Evolutionary conservation across 192 early-diverging fungal species (phyloP), one percentile per base, ranked within the genome.

Genomic region (Cetraspora pellucida): DNA sequence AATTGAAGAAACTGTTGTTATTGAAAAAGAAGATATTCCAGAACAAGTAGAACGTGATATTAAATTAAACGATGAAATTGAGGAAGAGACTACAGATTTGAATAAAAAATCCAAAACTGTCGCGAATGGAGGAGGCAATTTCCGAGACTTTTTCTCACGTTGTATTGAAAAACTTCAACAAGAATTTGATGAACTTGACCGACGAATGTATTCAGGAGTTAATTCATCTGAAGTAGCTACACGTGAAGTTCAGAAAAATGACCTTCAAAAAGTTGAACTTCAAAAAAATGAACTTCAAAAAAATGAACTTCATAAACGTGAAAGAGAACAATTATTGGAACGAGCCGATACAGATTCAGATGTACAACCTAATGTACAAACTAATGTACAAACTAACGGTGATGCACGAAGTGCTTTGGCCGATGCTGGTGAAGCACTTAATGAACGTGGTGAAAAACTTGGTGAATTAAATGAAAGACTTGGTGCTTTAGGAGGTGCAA

Each of bases 401-500:
- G 10, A 3, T 17, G 23, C 69, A 37, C 45, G 50, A 52, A 71
- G 16, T 71, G 63, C 80, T 58, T 61, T 83, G 55, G 59, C 74
- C 44, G 77, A 83, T 11, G 77, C 77, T 10, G 30, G 77, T 0
- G 74, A 79, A 16, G 71, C 57, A 14, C 75, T 94, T 55, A 89
- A 90, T 77, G 92, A 94, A 72, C 87, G 92, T 55, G 90, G 91
- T 16, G 88, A 94, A 73, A 77, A 80, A 45, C 77, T 94, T 30
- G 72, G 80, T 2, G 69, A 89, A 45, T 70, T 94, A 37, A 85
- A 88, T 49, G 59, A 85, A 19, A 91, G 89, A 77, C 87, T 90
- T 65, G 76, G 78, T 13, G 89, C 90, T 50, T 82, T 92, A 77
- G 82, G 47, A 55, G 81, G 86, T 43, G 81, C 87, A 3, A 82